Evolutionary conservation across 371 early-diverging fungal genomes (phyloP), one percentile per base, ranked within the genome.

Genomic region (Dichotomocladium elegans): DNA sequence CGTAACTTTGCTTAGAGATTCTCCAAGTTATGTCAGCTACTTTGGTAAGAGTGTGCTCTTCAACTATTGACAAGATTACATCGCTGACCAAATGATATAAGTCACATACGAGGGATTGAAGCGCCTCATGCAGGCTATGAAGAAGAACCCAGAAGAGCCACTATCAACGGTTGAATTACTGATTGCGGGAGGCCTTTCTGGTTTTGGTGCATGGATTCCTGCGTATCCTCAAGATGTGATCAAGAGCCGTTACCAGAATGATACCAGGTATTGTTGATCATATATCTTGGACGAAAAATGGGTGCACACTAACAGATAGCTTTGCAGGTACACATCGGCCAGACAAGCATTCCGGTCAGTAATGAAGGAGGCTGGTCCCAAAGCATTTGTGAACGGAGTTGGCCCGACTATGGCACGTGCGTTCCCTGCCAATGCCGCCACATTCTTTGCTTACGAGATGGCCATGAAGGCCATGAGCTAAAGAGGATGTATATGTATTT

Each of bases 201-300:
- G 94, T 24, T 80, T 89, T 45, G 85, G 79, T 33, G 89, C 91
- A 21, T 94, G 94, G 94, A 64, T 93, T 12, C 85, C 89, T 2
- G 89, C 90, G 24, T 92, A 90, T 61, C 94, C 94, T 26, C 91
- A 92, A 63, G 94, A 94, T 63, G 92, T 94, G 17, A 74, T 93
- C 62, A 94, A 94, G 68, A 87, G 87, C 51, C 76, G 85, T 26
- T 83, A 88, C 68, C 91, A 93, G 65, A 87, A 77, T 54, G 72
- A 80, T 50, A 58, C 66, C 45, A 60, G 66, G 66, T 72, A 66
- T 4, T 11, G 8, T 10, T 14, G 12, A 19, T 33, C 8, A 3
- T 11, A 22, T 14, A 9, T 7, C 12, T 17, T n/a, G 7, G 4
- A 41, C 19, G 33, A 41, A n/a, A 17, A 50, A 11, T 26, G 19